Conservation (phyloP, 2,329 filamentous ascomycete species). For the Didymella arachidicola region DNA sequence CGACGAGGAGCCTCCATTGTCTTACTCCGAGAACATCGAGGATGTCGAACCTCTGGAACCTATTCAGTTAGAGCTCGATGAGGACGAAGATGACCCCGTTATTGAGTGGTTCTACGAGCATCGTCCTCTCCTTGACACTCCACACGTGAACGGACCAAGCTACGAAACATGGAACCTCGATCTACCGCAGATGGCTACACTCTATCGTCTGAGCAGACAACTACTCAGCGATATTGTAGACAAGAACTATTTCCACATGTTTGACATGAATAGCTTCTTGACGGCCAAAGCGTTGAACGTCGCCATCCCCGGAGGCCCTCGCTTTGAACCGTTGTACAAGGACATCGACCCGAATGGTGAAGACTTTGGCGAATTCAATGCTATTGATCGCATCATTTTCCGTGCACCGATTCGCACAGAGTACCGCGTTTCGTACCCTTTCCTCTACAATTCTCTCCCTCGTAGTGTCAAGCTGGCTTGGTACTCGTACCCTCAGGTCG, state of each 20-base stretch:
- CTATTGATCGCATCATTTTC: slow-evolving; percentile 99
- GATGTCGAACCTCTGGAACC: slow-evolving; percentile 97
- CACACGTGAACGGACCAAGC: slow-evolving; percentile 94
- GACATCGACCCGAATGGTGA: slow-evolving; percentile 99
- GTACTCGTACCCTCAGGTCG: slow-evolving; percentile 92
- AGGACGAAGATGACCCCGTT: slow-evolving; percentile 88
- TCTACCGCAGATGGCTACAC: slow-evolving; percentile 92
- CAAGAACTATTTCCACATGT: slow-evolving; percentile 97
- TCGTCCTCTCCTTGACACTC: slow-evolving; percentile 84
- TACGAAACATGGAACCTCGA: slow-evolving; percentile 96
- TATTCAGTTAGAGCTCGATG: slow-evolving; percentile 97
- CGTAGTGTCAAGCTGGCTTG: slow-evolving; percentile 91
- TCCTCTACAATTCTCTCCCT: slow-evolving; percentile 94
- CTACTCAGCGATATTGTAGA: slow-evolving; percentile 91
- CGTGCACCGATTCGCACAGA: slow-evolving; percentile 93
- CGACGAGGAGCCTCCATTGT: slow-evolving; percentile 95
- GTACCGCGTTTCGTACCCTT: slow-evolving; percentile 93
- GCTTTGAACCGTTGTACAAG: slow-evolving; percentile 97
- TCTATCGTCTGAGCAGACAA: slow-evolving; percentile 91
- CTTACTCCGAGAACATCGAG: slow-evolving; percentile 98
- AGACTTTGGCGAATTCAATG: slow-evolving; percentile 99
- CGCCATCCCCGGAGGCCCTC: slow-evolving; percentile 93
- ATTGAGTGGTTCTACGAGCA: slow-evolving; percentile 99
- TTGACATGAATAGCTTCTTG: slow-evolving; percentile 92
- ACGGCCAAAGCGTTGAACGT: slow-evolving; percentile 98